Conservation (phyloP, 73 alveolate genomes). For the Tetrahymena thermophila region DNA sequence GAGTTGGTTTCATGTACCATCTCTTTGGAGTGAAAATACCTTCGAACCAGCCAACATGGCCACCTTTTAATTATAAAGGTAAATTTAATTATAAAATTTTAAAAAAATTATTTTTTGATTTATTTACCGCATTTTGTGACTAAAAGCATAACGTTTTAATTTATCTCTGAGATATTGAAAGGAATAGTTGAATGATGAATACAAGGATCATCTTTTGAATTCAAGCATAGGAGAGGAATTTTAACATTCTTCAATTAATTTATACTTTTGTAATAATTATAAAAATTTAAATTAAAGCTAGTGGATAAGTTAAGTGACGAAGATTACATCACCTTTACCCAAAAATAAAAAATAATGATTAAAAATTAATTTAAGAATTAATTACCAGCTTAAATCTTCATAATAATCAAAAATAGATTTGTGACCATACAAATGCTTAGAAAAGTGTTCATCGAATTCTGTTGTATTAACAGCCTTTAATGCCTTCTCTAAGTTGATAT, state of each 20-base stretch:
- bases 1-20: conserved; percentile 37
- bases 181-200: neutral
- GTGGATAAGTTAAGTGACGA: neutral
- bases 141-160: neutral
- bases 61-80: neutral
- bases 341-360: neutral
- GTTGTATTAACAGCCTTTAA: neutral
- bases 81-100: too few species aligned
- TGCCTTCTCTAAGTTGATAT: neutral
- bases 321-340: neutral
- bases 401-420: neutral
- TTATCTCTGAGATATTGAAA: neutral
- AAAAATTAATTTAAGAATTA: neutral
- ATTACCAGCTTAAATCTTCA: neutral
- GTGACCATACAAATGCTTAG: neutral
- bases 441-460: neutral
- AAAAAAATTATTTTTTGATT: too few species aligned
- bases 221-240: neutral
- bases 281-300: neutral
- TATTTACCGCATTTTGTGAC: neutral
- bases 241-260: neutral
- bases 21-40: conserved; percentile 15
- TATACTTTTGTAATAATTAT: neutral
- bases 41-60: conserved; percentile 42
- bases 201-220: neutral